Evolutionary conservation across 1,284 basidiomycete species (phyloP).

Genomic region (Sphagnurus paluster): DNA sequence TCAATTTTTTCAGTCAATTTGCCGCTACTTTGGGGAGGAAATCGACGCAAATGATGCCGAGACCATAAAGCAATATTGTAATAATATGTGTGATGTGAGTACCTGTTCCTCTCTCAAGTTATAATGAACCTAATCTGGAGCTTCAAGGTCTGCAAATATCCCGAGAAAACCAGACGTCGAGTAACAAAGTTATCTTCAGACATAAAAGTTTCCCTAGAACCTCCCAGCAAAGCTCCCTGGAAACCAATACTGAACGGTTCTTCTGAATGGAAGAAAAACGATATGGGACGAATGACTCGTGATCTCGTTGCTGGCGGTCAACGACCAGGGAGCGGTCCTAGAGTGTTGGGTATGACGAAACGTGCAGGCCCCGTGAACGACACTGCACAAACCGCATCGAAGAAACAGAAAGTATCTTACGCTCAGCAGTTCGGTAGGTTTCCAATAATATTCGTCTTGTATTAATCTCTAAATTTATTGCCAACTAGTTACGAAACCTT

Average conservation of each 20-base stretch:
- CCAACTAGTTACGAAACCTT: slow-evolving; percentile 43
- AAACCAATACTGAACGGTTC: slow-evolving; percentile 27
- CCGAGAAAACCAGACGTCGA: slow-evolving; percentile 56
- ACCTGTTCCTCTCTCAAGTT: background rate
- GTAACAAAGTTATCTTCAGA: slow-evolving; percentile 52
- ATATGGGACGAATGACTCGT: background rate
- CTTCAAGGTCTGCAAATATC: slow-evolving; percentile 73
- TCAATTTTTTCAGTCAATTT: slow-evolving; percentile 56
- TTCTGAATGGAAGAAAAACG: slow-evolving; percentile 6
- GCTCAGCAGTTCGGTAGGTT: slow-evolving; percentile 35
- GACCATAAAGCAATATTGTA: slow-evolving; percentile 58
- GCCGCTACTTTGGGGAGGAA: slow-evolving; percentile 81
- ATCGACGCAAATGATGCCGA: slow-evolving; percentile 55
- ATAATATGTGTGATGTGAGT: slow-evolving; percentile 84
- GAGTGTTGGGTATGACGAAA: slow-evolving; percentile 24
- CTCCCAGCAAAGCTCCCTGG: background rate
- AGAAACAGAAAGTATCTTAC: slow-evolving; percentile 39
- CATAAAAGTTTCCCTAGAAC: slow-evolving; percentile 31
- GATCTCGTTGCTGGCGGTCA: slow-evolving; percentile 26
- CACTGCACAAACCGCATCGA: slow-evolving; percentile 21
- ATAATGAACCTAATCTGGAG: background rate
- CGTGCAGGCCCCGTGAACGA: slow-evolving; percentile 18
- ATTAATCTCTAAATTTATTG: background rate
- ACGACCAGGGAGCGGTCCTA: slow-evolving; percentile 14
- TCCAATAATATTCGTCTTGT: background rate